A percentile compares a stretch with the other conserved stretches of the same genome.
Evolutionary conservation across 345 rosid genomes (phyloP).

Genomic region (Orychophragmus violaceus): DNA sequence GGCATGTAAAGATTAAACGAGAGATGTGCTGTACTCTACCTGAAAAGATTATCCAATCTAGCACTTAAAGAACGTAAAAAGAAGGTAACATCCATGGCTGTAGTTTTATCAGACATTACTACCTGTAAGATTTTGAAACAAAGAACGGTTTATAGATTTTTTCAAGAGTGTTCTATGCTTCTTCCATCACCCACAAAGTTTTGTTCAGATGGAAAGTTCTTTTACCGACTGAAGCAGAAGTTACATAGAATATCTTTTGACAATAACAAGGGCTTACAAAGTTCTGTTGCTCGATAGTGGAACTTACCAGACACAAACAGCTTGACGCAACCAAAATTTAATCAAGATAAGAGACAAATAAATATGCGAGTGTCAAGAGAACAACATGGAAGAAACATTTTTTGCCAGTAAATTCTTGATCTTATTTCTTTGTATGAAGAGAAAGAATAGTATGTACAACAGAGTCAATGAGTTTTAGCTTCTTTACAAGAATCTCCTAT

Average conservation of each 20-base stretch:
- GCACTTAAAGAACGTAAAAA: too few species aligned
- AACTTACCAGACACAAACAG: background rate
- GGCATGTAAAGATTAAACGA: background rate
- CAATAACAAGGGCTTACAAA: background rate
- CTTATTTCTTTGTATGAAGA: slow-evolving; percentile 20
- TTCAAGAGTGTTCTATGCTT: background rate
- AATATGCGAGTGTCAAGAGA: background rate
- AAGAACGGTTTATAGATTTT: background rate
- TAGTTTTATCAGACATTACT: too few species aligned
- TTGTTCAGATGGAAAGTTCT: background rate
- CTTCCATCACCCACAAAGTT: background rate
- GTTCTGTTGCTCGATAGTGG: background rate
- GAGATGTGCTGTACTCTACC: too few species aligned
- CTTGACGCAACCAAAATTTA: background rate
- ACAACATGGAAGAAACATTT: background rate
- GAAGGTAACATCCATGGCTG: too few species aligned
- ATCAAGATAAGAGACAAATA: background rate
- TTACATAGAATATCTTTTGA: background rate
- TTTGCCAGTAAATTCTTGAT: slow-evolving; percentile 18
- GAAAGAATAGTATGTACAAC: slow-evolving; percentile 27
- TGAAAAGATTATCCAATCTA: too few species aligned
- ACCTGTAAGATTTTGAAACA: too few species aligned
- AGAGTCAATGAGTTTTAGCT: slow-evolving; percentile 20
- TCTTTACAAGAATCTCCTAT: slow-evolving; percentile 26
- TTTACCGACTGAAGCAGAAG: background rate